Base-by-base conservation (phyloP, 148 eudicot species). In the Talinum fruticosum region DNA sequence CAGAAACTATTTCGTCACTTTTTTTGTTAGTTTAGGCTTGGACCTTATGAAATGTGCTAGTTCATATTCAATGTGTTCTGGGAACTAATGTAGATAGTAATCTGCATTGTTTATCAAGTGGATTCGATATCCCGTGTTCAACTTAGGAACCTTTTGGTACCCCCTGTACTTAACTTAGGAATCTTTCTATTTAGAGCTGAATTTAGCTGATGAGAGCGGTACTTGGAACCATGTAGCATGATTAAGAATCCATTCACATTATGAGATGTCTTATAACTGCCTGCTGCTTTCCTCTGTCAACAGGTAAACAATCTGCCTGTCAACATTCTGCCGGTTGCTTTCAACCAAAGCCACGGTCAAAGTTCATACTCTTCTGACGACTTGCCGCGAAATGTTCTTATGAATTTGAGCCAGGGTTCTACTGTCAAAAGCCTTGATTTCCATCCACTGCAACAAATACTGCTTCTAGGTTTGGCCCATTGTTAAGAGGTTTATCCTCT, bases 371-470 rank as follows among this genome's bases (percentile, higher is more conserved):
- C 91, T 75, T 86, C 89, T 51, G 91, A 89, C 76, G 97, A 96
- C 83, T 86, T 96, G 76, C 99, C 97, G 19, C 91, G 87, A 83
- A 79, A 85, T 28, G 90, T 91, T 34, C 87, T 87, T 47, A 88
- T 89, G 89, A 91, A 85, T 78, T 81, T 96, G 76, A 86, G 83
- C 85, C 96, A 87, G 86, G 97, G 97, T 71, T 91, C 99, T 80
- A 78, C 88, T 47, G 93, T 92, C 66, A 93, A 86, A 88, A 96
- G 97, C 87, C 82, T 93, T 86, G 99, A 96, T 85, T 96, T 96
- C 76, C 99, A 96, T 82, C 97, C 97, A 33, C 61, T 82, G 68
- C 97, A 93, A 73, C 93, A 90, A 69, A 85, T 79, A 83, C 71
- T 96, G 73, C 94, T 96, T 71, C 90, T 96, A 86, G 99, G 99